Base-by-base conservation (phyloP, 1,284 basidiomycete species). In the Apiotrichum mycotoxinovorans region DNA sequence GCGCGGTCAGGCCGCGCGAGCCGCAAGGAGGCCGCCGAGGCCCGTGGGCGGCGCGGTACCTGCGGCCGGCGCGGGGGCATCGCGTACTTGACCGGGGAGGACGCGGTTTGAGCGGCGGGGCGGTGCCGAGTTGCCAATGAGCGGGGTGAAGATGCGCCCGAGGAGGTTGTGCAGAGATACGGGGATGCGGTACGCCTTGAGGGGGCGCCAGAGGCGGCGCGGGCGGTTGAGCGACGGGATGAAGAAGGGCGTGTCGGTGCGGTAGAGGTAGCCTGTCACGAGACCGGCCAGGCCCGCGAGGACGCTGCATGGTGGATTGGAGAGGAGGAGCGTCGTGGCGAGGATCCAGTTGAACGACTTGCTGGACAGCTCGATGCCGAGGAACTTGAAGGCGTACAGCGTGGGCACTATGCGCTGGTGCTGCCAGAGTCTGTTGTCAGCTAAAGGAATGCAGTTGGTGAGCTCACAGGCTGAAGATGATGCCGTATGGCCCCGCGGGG, bases 181-280 rank as follows among this genome's bases (percentile, higher is more conserved):
- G 0, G 91, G 84, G 37, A 93, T 74, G 41, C 90, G 84, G 77
- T 86, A 91, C 1, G 80, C 76, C 65, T 89, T 89, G 27, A 93
- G 80, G 51, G 73, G 64, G 12, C 64, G 55, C 40, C 66, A 69
- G 17, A 68, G 62, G n/a, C 66, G 66, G 18, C 67, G 65, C 11
- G 57, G 57, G 23, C 62, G 58, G 2, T 63, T 58, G 27, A 72
- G 60, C 2, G 64, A 65, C 2, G 72, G 71, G 11, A 73, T 57
- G 23, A 70, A 64, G 47, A 73, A 66, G 17, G 84, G 84, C 33
- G 87, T 81, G 72, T 92, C 89, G 15, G 89, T 87, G 45, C 88
- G 85, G 71, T 92, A 93, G 43, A 54, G 89, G 78, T 67, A 85
- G 80, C 91, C 90, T 9, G 84, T 79, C 7, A 87, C 61, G 12